These are phyloP conservation scores for Candida qinlingensis DNA, from an alignment of 805 yeast genomes.

Conservation along the genomic window DNA sequence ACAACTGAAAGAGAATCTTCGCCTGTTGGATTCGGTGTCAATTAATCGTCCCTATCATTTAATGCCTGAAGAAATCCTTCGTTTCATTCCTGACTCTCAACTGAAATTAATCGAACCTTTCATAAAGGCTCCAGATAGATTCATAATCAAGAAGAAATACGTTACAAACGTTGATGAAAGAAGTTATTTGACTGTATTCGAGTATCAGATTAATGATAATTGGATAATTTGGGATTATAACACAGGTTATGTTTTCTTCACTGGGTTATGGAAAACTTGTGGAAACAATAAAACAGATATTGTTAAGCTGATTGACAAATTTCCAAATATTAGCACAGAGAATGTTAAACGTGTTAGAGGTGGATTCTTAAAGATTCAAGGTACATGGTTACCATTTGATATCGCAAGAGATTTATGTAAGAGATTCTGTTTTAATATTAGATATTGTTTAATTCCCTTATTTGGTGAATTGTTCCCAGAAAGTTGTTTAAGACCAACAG, in stretches of 20 bases:
- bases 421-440: conserved; percentile 70
- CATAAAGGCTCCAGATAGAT: conserved; percentile 1
- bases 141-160: conserved; percentile 41
- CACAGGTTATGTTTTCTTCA: conserved; percentile 81
- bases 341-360: conserved; percentile 69
- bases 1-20: conserved; percentile 11
- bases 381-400: conserved; percentile 82
- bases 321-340: conserved; percentile 17
- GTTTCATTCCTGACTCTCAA: conserved; percentile 21
- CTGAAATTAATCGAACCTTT: conserved; percentile 8
- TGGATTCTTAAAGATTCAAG: conserved; percentile 88
- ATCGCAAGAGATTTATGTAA: conserved; percentile 64
- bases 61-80: conserved; percentile 10
- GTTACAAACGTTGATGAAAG: conserved; percentile 73
- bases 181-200: conserved; percentile 63
- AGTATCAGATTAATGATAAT: conserved; percentile 61
- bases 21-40: conserved; percentile 15
- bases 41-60: conserved; percentile 16
- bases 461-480: conserved; percentile 63
- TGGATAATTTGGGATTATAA: conserved; percentile 68
- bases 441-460: conserved; percentile 71
- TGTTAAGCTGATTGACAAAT: conserved; percentile 48
- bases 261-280: conserved; percentile 81
- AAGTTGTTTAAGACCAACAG: conserved; percentile 26
- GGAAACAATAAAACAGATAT: conserved; percentile 73